phyloP scores from a whole-genome alignment of 129 eudicot genomes.

The Centaurea solstitialis region DNA sequence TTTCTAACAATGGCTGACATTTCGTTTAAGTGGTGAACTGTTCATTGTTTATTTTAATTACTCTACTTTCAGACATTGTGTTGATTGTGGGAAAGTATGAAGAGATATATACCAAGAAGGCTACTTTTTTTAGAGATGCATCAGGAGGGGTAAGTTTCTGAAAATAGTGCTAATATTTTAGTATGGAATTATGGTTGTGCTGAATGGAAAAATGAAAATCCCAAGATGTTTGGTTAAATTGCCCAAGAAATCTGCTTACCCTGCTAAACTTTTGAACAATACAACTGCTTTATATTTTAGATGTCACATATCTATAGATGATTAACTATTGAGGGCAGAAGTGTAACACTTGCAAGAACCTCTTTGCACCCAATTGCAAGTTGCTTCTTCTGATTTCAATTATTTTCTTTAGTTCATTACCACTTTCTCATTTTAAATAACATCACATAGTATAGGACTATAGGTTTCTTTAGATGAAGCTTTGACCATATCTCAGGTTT shows the following conservation, averaged over 20 bases:
- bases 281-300: too few species aligned
- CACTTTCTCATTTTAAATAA: neutral
- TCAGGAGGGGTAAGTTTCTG: slow-evolving; percentile 31
- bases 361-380: neutral
- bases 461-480: slow-evolving; percentile 52
- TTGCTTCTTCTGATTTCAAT: neutral
- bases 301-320: too few species aligned
- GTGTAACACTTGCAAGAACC: too few species aligned
- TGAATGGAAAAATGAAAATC: neutral
- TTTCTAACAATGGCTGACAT: neutral
- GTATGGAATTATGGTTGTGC: neutral
- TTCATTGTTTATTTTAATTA: neutral
- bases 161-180: slow-evolving; percentile 4
- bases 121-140: slow-evolving; percentile 23
- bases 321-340: too few species aligned
- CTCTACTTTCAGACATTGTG: slow-evolving; percentile 36
- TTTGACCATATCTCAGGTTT: slow-evolving; percentile 84
- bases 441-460: too few species aligned
- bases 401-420: neutral
- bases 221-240: neutral
- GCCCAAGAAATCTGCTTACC: too few species aligned
- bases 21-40: neutral
- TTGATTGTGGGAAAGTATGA: slow-evolving; percentile 46
- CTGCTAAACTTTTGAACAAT: too few species aligned
- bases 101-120: slow-evolving; percentile 31